A percentile compares a stretch with the other conserved stretches of the same genome.
Conservation (phyloP, 163 green algal species). For the Scenedesmus sp. region DNA sequence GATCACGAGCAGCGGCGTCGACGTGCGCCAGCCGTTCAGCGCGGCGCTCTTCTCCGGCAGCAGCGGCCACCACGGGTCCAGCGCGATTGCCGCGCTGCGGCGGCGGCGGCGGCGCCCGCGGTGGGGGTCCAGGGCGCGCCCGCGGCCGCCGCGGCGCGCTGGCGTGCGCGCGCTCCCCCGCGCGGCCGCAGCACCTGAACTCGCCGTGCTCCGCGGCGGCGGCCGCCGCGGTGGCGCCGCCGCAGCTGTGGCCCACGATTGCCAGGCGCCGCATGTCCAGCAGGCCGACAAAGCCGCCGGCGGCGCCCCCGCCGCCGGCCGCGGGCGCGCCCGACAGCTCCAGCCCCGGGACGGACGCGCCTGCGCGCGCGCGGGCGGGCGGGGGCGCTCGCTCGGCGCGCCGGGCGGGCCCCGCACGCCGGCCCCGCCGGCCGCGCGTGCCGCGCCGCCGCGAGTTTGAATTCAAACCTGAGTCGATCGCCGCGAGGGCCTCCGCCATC, state of each 20-base stretch:
- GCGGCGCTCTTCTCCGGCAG: slow-evolving; percentile 12
- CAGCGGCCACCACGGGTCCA: slow-evolving; percentile 43
- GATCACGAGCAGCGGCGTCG: slow-evolving; percentile 35
- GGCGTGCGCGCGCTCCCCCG: too few species aligned
- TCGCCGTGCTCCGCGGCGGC: slow-evolving; percentile 13
- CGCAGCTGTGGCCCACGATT: slow-evolving; percentile 33
- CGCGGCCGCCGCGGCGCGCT: too few species aligned
- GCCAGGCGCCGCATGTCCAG: slow-evolving; percentile 22
- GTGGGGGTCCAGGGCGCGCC: too few species aligned
- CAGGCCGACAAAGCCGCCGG: background rate
- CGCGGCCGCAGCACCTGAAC: slow-evolving; percentile 18
- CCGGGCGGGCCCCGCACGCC: too few species aligned
- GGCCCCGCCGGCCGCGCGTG: too few species aligned
- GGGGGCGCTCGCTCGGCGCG: too few species aligned
- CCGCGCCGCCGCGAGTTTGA: too few species aligned
- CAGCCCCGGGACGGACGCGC: too few species aligned
- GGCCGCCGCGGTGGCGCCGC: slow-evolving; percentile 35
- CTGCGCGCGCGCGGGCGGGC: too few species aligned
- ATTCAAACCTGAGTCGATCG: slow-evolving; percentile 23
- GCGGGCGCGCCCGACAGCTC: too few species aligned
- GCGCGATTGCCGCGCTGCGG: too few species aligned
- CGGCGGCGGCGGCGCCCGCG: too few species aligned
- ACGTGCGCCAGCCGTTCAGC: slow-evolving; percentile 26
- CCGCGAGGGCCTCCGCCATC: slow-evolving; percentile 12
- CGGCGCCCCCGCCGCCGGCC: background rate